Evolutionary conservation across 2,329 filamentous ascomycete species (phyloP).

Genomic region (Microdochium trichocladiopsis): DNA sequence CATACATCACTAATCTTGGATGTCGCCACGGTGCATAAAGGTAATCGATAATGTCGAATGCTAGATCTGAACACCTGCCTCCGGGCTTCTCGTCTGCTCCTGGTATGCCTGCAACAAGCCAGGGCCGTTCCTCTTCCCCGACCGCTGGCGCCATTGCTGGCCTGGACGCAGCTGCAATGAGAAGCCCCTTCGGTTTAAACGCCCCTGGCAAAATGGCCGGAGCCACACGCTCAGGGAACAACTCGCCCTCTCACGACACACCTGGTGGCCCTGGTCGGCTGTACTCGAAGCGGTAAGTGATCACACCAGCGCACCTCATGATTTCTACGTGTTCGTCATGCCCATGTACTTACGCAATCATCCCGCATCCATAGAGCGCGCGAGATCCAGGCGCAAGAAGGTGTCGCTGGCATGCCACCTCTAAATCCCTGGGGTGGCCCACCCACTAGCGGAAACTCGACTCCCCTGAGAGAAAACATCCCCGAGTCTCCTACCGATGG

Average conservation of each 20-base stretch:
- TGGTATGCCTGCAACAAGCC: slow-evolving; percentile 53
- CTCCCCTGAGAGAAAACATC: slow-evolving; percentile 92
- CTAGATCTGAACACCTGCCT: slow-evolving; percentile 79
- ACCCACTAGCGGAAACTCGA: slow-evolving; percentile 92
- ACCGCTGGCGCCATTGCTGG: slow-evolving; percentile 57
- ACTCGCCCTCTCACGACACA: slow-evolving; percentile 93
- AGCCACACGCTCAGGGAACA: slow-evolving; percentile 71
- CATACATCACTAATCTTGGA: slow-evolving; percentile 9
- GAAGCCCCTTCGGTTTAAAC: slow-evolving; percentile 70
- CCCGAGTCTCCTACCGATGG: slow-evolving; percentile 94
- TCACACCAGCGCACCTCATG: slow-evolving; percentile 3
- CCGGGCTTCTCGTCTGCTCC: slow-evolving; percentile 63
- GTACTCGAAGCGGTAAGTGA: slow-evolving; percentile 82
- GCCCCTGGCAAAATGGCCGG: slow-evolving; percentile 51
- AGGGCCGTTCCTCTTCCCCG: slow-evolving; percentile 71
- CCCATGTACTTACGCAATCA: slow-evolving; percentile 8
- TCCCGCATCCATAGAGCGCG: slow-evolving; percentile 55
- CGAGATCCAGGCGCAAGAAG: slow-evolving; percentile 96
- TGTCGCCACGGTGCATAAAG: neutral
- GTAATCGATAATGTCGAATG: slow-evolving; percentile 91
- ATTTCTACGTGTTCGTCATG: slow-evolving; percentile 6
- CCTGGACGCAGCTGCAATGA: slow-evolving; percentile 15
- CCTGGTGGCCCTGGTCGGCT: slow-evolving; percentile 59
- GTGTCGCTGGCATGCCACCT: slow-evolving; percentile 59
- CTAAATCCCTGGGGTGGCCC: slow-evolving; percentile 82